Conservation (phyloP, 2,329 filamentous ascomycete species). For the Trichoderma endophyticum region DNA sequence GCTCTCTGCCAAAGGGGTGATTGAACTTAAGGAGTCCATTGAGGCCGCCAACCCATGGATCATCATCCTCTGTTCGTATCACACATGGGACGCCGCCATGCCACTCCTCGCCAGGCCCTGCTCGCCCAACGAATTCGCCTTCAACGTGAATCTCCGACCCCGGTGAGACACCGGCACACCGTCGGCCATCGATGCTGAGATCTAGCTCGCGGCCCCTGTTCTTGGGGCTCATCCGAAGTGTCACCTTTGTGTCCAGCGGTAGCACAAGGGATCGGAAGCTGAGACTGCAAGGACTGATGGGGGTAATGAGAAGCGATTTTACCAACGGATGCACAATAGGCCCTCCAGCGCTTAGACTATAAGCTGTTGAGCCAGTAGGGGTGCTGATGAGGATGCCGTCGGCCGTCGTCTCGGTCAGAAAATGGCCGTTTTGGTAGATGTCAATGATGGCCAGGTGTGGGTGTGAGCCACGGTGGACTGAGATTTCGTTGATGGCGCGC, state of each 20-base stretch:
- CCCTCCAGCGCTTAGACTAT: conserved; percentile 88
- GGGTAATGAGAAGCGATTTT: conserved; percentile 81
- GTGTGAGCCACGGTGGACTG: conserved; percentile 85
- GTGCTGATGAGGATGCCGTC: conserved; percentile 94
- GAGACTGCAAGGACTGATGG: conserved; percentile 88
- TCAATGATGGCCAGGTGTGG: conserved; percentile 91
- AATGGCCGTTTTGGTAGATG: conserved; percentile 83
- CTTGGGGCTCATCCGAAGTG: conserved; percentile 74
- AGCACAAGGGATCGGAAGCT: conserved; percentile 90
- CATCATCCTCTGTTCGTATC: conserved; percentile 72
- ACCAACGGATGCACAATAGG: conserved; percentile 94
- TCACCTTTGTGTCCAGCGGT: conserved; percentile 80
- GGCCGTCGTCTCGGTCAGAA: conserved; percentile 88
- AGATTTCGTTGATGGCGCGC: conserved; percentile 89
- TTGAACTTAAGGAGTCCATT: conserved; percentile 97
- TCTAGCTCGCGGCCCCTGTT: conserved; percentile 74
- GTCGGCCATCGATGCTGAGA: conserved; percentile 74
- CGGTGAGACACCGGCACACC: conserved; percentile 63
- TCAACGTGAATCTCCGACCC: conserved; percentile 86
- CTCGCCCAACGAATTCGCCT: conserved; percentile 69
- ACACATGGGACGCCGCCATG: conserved; percentile 87
- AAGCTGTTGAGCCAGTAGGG: conserved; percentile 92
- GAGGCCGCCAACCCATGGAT: conserved; percentile 93
- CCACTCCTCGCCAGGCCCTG: conserved; percentile 48
- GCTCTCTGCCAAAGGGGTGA: conserved; percentile 74